Percentiles rank a stretch among this genome's conserved stretches.
Conservation (phyloP, 108 stramenopile genomes). For the Nannochloropsis gaditana region DNA sequence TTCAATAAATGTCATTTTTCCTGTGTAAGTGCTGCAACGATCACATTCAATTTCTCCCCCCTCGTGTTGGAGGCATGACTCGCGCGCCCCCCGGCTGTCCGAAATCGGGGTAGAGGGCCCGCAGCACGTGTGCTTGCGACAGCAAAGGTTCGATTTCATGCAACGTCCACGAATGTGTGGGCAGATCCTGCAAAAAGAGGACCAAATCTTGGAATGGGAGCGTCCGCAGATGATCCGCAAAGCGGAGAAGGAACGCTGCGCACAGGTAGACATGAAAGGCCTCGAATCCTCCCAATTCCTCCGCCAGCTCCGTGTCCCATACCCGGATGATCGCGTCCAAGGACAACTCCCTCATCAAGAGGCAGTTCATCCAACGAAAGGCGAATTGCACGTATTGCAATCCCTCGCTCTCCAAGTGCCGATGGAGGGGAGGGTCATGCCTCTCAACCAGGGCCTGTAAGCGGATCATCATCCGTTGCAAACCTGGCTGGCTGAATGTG, state of each 20-base stretch:
- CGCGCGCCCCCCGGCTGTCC: not conserved
- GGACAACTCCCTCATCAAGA: conserved; percentile 84
- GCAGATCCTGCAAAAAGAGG: conserved; percentile 79
- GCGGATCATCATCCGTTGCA: conserved; percentile 88
- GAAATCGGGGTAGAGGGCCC: conserved; percentile 42
- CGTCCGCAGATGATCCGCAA: conserved; percentile 66
- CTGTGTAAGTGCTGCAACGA: too few species aligned
- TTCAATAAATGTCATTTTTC: too few species aligned
- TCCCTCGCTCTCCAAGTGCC: conserved; percentile 60
- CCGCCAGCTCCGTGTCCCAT: conserved; percentile 52
- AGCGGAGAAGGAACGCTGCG: conserved; percentile 89
- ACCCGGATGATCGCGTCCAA: conserved; percentile 55
- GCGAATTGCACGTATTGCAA: conserved; percentile 90
- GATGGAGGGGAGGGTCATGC: conserved; percentile 76
- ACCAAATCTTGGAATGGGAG: conserved; percentile 91
- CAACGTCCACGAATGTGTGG: conserved; percentile 57
- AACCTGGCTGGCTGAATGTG: conserved; percentile 90
- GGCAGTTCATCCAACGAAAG: conserved; percentile 99
- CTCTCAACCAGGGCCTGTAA: conserved; percentile 85
- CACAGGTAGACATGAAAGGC: conserved; percentile 97
- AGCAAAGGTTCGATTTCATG: conserved; percentile 56
- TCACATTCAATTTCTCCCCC: not conserved
- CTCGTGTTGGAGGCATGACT: not conserved
- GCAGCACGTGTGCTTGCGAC: conserved; percentile 57
- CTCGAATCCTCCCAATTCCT: conserved; percentile 73